A percentile compares a stretch with the other conserved stretches of the same genome.
phyloP scores from a whole-genome alignment of 495 filamentous ascomycete species.

The Penicillium riverlandense region DNA sequence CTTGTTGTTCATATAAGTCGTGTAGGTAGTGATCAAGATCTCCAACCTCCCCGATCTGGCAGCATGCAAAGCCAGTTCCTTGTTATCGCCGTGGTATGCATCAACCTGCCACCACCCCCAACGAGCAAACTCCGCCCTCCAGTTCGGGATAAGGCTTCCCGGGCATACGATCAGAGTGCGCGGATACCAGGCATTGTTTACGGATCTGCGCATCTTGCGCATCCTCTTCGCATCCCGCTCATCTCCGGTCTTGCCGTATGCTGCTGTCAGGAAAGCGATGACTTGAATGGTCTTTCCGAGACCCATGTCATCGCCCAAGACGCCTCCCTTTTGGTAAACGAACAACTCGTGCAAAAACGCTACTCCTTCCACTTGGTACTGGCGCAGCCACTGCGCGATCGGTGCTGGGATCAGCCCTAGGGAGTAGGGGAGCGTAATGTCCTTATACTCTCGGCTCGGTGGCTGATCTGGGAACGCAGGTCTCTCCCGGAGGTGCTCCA shows the following conservation, averaged over 20 bases:
- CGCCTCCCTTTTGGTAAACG: conserved; percentile 84
- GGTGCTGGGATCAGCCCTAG: conserved; percentile 81
- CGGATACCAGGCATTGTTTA: conserved; percentile 69
- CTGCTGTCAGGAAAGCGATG: conserved; percentile 85
- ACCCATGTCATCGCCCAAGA: conserved; percentile 96
- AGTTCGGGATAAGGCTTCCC: conserved; percentile 81
- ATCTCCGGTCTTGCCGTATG: conserved; percentile 92
- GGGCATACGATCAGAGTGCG: conserved; percentile 82
- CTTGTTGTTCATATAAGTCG: conserved; percentile 72
- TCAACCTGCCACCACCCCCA: conserved; percentile 98
- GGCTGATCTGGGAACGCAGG: conserved; percentile 59
- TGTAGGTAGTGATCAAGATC: conserved; percentile 90
- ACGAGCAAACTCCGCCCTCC: conserved; percentile 72
- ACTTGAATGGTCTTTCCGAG: conserved; percentile 96
- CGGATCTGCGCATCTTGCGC: conserved; percentile 71
- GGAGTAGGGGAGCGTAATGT: conserved; percentile 68
- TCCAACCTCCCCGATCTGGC: conserved; percentile 73
- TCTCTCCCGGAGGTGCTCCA: conserved; percentile 55
- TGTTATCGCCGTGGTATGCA: conserved; percentile 69
- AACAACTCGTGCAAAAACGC: conserved; percentile 85
- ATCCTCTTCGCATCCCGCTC: conserved; percentile 83
- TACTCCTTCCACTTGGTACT: conserved; percentile 84
- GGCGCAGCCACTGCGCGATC: conserved; percentile 86
- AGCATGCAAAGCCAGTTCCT: conserved; percentile 63
- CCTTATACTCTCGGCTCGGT: conserved; percentile 61